Evolutionary conservation across 176 grass and related monocot genomes (phyloP), one percentile per base, ranked within the genome.

Genomic region (Phragmites australis): DNA sequence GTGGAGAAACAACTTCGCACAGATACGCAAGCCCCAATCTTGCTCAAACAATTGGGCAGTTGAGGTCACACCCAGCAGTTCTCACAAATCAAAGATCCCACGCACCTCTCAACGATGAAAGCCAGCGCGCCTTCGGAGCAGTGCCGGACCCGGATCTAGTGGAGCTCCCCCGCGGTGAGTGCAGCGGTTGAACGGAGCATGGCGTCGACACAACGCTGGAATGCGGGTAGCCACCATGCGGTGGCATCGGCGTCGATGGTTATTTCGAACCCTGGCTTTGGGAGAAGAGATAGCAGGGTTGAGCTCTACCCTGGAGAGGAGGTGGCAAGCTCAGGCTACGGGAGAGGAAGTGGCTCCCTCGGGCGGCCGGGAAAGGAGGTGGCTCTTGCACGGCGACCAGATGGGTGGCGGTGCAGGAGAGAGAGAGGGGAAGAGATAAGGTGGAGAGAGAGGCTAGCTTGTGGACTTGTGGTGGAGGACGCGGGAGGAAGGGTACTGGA

Each of bases 171-270:
- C 21, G 62, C 83, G 14, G 94, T 84, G 52, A 91, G 71, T 52
- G 77, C 82, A n/a, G 87, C 88, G 45, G 84, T 77, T 34, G 85
- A 92, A 37, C 87, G 89, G 70, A 97, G 84, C 94, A 94, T 97
- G 18, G 72, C 80, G 76, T 97, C 94, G 29, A 94, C 69, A 27
- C 94, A 89, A 62, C 89, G 84, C 83, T 97, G 89, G 83, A 97
- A 97, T 60, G 92, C 88, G 60, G 94, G 94, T 10, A 88, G 94
- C 94, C 94, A 97, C 94, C 92, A 97, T 49, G 66, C 68, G 21
- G 90, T 69, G 1, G 56, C 49, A 11, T 92, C 94, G 2, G 83
- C n/a, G 13, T 77, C 62, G 18, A 84, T 54, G 57, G 69, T 63
- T 10, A 81, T 51, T 31, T 88, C 90, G 52, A 97, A 97, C 45